Conservation (phyloP, 2,329 filamentous ascomycete species). For the Aspergillus nomiae region DNA sequence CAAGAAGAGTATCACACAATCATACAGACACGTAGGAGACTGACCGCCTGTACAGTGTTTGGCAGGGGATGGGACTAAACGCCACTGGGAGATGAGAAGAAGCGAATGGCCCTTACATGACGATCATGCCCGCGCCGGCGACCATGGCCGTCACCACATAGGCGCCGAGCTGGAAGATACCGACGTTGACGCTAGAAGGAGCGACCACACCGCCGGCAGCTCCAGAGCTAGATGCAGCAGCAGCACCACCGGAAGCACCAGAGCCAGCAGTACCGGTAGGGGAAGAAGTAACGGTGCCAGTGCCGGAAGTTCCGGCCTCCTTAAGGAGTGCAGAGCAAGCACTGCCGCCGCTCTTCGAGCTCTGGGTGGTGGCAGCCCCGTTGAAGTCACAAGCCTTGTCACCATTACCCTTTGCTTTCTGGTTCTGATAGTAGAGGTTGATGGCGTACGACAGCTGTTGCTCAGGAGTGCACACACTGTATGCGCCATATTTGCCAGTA, state of each 20-base stretch:
- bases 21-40: background rate
- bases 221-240: conserved; percentile 23
- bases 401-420: conserved; percentile 35
- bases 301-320: conserved; percentile 41
- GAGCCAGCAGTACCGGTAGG: conserved; percentile 28
- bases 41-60: background rate
- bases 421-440: conserved; percentile 45
- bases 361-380: conserved; percentile 41
- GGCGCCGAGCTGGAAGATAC: conserved; percentile 38
- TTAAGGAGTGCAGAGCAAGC: conserved; percentile 39
- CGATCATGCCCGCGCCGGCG: conserved; percentile 45
- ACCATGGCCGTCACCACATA: conserved; percentile 42
- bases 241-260: conserved; percentile 15
- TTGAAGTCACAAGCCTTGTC: conserved; percentile 45
- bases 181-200: conserved; percentile 33
- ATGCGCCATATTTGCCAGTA: conserved; percentile 46
- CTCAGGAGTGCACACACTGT: conserved; percentile 44
- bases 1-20: background rate
- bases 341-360: conserved; percentile 32
- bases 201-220: conserved; percentile 30
- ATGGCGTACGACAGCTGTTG: conserved; percentile 47
- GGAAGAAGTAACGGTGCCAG: conserved; percentile 38
- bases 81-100: background rate
- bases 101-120: conserved; percentile 36
- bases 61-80: background rate